Conservation (phyloP, 306 rosid species). For the Clitoria ternatea region DNA sequence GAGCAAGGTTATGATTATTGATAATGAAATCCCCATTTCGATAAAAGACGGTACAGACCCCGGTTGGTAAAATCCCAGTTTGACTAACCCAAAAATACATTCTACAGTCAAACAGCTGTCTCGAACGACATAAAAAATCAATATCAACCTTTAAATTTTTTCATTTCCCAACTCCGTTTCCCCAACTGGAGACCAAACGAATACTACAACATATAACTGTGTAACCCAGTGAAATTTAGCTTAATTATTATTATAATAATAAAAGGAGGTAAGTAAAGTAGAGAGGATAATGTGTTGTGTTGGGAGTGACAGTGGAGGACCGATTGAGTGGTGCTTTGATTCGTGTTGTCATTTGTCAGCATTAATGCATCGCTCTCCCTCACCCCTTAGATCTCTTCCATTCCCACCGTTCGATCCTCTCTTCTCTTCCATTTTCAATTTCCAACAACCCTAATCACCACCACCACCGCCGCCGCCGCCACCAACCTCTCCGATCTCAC, state of each 20-base stretch:
- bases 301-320: background rate
- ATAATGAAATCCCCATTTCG: no score
- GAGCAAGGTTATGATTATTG: no score
- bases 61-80: no score
- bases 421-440: constrained; percentile 1
- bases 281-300: background rate
- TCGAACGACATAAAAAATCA: no score
- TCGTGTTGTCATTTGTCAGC: constrained; percentile 45
- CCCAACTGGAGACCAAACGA: no score
- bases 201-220: no score
- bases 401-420: constrained; percentile 43
- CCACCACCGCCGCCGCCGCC: constrained; percentile 11
- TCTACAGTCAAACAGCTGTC: no score
- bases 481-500: background rate
- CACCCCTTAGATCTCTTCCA: constrained; percentile 62
- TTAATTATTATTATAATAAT: background rate
- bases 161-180: no score
- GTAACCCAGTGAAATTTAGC: no score
- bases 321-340: constrained; percentile 29
- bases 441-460: background rate
- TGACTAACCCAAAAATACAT: no score
- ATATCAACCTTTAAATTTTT: no score
- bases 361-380: constrained; percentile 38
- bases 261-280: background rate
- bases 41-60: no score